phyloP scores from a whole-genome alignment of 345 rosid species.

The Sonneratia alba region DNA sequence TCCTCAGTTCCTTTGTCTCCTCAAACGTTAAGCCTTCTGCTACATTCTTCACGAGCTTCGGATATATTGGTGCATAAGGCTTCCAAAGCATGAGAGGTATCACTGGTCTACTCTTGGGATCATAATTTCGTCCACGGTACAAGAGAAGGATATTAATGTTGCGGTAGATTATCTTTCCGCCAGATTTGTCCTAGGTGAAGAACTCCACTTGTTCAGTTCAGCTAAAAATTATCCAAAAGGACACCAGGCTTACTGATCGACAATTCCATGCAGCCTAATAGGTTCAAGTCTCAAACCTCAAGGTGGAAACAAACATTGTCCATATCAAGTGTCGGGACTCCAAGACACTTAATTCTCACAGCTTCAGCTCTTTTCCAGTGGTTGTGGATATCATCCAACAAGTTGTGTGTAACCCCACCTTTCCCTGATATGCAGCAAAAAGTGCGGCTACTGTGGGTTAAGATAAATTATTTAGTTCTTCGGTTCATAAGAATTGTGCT shows the following conservation, averaged over 20 bases:
- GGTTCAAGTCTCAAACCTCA: conserved; percentile 37
- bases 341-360: conserved; percentile 85
- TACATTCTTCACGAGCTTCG: conserved; percentile 59
- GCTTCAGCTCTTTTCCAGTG: conserved; percentile 93
- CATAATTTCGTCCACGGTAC: conserved; percentile 69
- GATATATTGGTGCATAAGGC: conserved; percentile 83
- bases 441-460: neutral
- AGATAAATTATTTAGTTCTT: neutral
- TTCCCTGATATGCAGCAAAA: conserved; percentile 32
- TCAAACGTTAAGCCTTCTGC: conserved; percentile 76
- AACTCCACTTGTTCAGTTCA: conserved; percentile 24
- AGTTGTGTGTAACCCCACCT: conserved; percentile 86
- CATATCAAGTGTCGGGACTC: conserved; percentile 90
- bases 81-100: conserved; percentile 89
- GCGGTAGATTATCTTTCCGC: conserved; percentile 58
- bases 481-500: neutral
- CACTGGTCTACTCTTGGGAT: conserved; percentile 50
- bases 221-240: neutral
- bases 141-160: conserved; percentile 59
- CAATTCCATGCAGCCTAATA: neutral
- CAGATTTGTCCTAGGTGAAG: conserved; percentile 64
- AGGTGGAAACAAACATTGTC: conserved; percentile 79
- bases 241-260: no score
- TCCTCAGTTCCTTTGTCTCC: conserved; percentile 80
- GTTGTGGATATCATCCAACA: conserved; percentile 84